phyloP scores from a whole-genome alignment of 163 green algal genomes.

The Chlamydomonas reinhardtii region DNA sequence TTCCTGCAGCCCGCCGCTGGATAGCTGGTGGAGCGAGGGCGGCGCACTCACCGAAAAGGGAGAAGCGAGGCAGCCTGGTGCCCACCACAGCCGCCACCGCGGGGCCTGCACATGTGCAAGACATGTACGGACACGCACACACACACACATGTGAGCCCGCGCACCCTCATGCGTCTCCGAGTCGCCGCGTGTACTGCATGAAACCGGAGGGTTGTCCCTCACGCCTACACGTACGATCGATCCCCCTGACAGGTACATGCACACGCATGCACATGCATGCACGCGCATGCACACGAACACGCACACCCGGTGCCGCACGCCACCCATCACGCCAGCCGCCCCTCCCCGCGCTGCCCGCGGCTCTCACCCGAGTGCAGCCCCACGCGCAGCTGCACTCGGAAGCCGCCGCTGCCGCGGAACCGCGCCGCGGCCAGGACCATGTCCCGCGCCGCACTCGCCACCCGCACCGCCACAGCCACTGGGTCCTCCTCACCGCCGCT shows the following conservation, averaged over 20 bases:
- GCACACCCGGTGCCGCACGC: no score
- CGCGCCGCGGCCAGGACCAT: slow-evolving; percentile 20
- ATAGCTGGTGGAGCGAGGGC: no score
- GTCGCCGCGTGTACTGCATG: no score
- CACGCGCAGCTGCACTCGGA: slow-evolving; percentile 21
- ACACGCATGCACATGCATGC: no score
- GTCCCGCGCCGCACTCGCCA: slow-evolving; percentile 5
- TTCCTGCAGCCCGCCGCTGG: no score
- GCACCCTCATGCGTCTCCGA: no score
- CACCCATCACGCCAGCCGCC: no score
- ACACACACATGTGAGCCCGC: background rate
- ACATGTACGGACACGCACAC: background rate
- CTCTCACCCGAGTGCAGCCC: slow-evolving; percentile 39
- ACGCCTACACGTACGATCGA: no score
- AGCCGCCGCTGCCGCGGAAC: slow-evolving; percentile 11
- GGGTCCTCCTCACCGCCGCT: background rate
- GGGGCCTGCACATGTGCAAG: slow-evolving; percentile 11
- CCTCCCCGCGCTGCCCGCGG: no score
- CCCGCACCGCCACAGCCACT: background rate
- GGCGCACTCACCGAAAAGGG: slow-evolving; percentile 13
- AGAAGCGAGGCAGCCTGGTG: slow-evolving; percentile 39
- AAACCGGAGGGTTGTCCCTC: no score
- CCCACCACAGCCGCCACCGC: slow-evolving; percentile 25
- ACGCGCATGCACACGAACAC: no score
- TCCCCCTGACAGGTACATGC: no score